Evolutionary conservation across 768 basidiomycete genomes (phyloP).

Genomic region (Lactarius deliciosus): DNA sequence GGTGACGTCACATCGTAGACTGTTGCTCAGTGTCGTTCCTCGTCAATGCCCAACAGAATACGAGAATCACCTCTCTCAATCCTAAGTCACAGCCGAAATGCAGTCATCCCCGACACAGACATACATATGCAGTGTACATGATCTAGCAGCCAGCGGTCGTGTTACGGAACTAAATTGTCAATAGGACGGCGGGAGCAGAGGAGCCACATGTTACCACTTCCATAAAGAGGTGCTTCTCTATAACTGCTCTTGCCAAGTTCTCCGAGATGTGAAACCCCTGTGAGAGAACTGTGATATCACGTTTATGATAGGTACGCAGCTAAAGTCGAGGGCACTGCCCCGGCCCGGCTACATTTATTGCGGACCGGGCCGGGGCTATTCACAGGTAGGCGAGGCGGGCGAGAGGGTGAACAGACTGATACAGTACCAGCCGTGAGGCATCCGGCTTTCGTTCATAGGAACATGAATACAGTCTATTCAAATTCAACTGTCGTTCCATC

Average conservation of each 20-base stretch:
- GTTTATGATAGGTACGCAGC: conserved; percentile 10
- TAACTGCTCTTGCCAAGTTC: not conserved
- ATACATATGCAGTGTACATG: not conserved
- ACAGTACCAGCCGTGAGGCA: not conserved
- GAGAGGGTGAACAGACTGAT: not conserved
- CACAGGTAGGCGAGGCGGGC: not conserved
- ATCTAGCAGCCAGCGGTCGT: not conserved
- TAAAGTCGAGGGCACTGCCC: not conserved
- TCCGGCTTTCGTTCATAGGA: not conserved
- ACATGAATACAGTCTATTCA: conserved; percentile 20
- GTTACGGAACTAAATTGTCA: not conserved
- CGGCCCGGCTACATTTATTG: not conserved
- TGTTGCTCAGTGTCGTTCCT: not conserved
- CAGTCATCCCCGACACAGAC: not conserved
- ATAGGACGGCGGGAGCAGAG: not conserved
- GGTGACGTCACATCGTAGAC: conserved; percentile 14
- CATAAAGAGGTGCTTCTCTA: conserved; percentile 8
- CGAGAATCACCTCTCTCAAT: not conserved
- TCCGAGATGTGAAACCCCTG: not conserved
- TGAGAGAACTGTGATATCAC: conserved; percentile 12
- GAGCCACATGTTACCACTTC: conserved; percentile 5
- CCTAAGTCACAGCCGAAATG: not conserved
- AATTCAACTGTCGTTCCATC: conserved; percentile 13
- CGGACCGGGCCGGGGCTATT: conserved; percentile 3
- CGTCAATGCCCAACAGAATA: no score